Conservation (phyloP, 1,284 basidiomycete genomes). For the Golubevia pallescens region DNA sequence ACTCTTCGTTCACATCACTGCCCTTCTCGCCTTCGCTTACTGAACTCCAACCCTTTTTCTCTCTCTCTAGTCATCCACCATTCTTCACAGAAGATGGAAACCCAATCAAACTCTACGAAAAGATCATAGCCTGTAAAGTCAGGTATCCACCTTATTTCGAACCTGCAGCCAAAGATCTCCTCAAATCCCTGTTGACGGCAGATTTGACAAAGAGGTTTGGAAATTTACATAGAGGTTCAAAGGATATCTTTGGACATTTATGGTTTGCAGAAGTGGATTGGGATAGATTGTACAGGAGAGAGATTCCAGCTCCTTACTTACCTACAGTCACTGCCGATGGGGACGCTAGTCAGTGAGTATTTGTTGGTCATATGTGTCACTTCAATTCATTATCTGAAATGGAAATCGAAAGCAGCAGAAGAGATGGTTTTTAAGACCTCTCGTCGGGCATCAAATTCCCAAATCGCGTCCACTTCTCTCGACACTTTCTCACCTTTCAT, state of each 20-base stretch:
- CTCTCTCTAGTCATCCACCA: slow-evolving; percentile 44
- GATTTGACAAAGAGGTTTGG: slow-evolving; percentile 92
- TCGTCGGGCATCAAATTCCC: no score
- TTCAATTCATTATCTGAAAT: no score
- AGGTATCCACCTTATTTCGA: slow-evolving; percentile 88
- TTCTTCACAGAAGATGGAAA: slow-evolving; percentile 69
- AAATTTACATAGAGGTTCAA: slow-evolving; percentile 87
- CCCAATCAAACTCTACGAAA: slow-evolving; percentile 75
- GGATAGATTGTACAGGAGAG: slow-evolving; percentile 79
- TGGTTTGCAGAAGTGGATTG: slow-evolving; percentile 98
- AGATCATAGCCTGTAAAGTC: no score
- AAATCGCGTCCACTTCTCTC: no score
- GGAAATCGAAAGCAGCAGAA: no score
- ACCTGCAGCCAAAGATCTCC: slow-evolving; percentile 81
- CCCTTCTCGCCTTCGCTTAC: no score
- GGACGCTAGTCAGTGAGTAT: no score
- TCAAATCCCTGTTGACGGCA: slow-evolving; percentile 85
- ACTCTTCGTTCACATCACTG: no score
- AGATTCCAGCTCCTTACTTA: slow-evolving; percentile 95
- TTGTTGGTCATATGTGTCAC: no score
- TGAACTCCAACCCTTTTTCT: neutral
- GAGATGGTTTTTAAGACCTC: no score
- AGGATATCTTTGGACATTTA: slow-evolving; percentile 92
- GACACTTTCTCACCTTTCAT: no score
- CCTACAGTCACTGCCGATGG: slow-evolving; percentile 69